Evolutionary conservation across 805 yeast genomes (phyloP), one percentile per base, ranked within the genome.

Genomic region (Starmerella vaccinii): DNA sequence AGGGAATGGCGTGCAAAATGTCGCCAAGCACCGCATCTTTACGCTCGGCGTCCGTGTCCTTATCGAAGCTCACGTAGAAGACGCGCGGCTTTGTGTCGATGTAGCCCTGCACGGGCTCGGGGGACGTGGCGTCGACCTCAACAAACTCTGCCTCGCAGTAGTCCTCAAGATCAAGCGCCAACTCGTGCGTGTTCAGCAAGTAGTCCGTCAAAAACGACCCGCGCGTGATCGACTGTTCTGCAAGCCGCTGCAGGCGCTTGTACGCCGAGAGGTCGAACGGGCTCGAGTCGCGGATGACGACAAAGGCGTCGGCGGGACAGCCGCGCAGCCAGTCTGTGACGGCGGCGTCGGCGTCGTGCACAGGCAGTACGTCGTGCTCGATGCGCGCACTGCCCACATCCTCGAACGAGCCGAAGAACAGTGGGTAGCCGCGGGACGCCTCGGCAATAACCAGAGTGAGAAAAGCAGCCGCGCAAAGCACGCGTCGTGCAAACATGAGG

Each of bases 11-110:
- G 18, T 30, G 32, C 32, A 55, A 16, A 12, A 84, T 64, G 49
- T 76, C 78, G 33, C 84, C 74, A n/a, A 84, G 54, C 4, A 84
- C 71, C 18, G 71, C 71, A 47, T 82, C 70, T 10, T 85, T 53
- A 15, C 70, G 65, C 42, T 71, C 74, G 56, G 76, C 40, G 4
- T 47, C 41, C 24, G 53, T 51, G n/a, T 45, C 48, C 10, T 26
- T 40, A 15, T 38, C 53, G 30, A 60, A 54, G n/a, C 53, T 58
- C 5, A 59, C 38, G 42, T 55, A 58, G 41, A 48, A 57, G 9
- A 60, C 57, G 40, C 62, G 55, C 10, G 58, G 55, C 19, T 33
- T 46, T 22, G 52, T 46, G 46, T 56, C 57, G 15, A 53, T 22
- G 22, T 50, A 55, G 40, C n/a, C 47, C 33, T 47, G 47, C 5